Base-by-base conservation (phyloP, 108 stramenopile species). In the Seminavis robusta region DNA sequence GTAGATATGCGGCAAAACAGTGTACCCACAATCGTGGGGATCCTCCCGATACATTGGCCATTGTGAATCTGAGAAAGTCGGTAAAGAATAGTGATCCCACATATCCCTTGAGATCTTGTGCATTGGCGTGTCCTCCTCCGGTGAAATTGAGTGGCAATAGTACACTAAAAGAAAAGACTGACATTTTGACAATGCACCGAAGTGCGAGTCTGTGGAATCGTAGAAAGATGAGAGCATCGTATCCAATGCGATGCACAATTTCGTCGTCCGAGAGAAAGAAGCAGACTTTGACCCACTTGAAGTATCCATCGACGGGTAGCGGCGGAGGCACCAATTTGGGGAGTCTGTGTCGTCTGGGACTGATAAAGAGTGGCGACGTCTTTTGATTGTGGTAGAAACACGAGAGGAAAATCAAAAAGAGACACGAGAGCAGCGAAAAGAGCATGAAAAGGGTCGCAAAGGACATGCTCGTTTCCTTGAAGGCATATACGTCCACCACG, bases 331-430 rank as follows among this genome's bases (percentile, higher is more conserved):
- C 84, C 37, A 90, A 56, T 43, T 90, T 94, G 13, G 92, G 88
- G 33, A 94, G 43, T 6, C 92, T 79, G 65, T 94, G 92, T n/a
- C 88, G 58, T 25, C 92, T 49, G 28, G 92, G 86, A 65, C 75
- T 80, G 8, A 87, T 80, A 61, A 94, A 90, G 3, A 94, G 47
- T 2, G 92, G 92, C 36, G 66, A 70, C 1, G 92, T 90, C 66
- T 89, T 89, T 77, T 88, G 86, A 56, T 83, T 88, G 65, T 94
- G 92, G 56, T 86, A 88, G 47, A 94, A 94, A 39, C 92, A 94
- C 52, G 73, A 69, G 27, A 90, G 54, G 56, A 90, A 94, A 24
- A 90, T 73, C 2, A 84, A 54, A 26, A 85, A 56, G 20, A 88
- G 56, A 30, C 80, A 73, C 23, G 56, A 52, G 73, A 90, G 74